Evolutionary conservation across 257 asterid genomes (phyloP).

Genomic region (Solanum chiquidenum): DNA sequence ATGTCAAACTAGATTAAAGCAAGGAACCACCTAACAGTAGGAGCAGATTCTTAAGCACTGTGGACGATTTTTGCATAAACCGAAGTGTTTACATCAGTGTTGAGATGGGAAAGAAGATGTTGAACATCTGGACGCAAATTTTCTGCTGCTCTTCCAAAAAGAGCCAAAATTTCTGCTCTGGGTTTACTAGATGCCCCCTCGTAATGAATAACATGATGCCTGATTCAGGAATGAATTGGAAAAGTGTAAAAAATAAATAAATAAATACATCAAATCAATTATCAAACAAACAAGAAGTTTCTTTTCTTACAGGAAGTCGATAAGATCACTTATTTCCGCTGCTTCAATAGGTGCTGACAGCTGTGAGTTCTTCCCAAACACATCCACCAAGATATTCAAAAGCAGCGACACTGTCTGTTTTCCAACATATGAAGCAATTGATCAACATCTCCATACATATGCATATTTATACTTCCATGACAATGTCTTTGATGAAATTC

Average conservation of each 20-base stretch:
- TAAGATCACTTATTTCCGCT: constrained; percentile 71
- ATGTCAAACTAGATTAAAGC: not conserved
- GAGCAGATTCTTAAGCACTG: constrained; percentile 1
- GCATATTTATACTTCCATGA: not conserved
- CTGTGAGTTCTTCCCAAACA: constrained; percentile 83
- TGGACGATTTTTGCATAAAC: constrained; percentile 59
- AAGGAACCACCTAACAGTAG: not conserved
- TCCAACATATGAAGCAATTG: not conserved
- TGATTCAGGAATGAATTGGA: constrained; percentile 7
- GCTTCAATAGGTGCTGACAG: constrained; percentile 63
- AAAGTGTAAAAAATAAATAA: not conserved
- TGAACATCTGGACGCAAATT: constrained; percentile 73
- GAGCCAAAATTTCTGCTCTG: constrained; percentile 60
- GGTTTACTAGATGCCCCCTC: constrained; percentile 88
- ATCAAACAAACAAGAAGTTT: not conserved
- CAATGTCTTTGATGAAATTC: not conserved
- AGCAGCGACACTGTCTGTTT: constrained; percentile 64
- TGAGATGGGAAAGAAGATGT: constrained; percentile 76
- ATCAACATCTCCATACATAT: not conserved
- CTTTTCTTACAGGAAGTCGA: constrained; percentile 81
- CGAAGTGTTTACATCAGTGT: constrained; percentile 59
- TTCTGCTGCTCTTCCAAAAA: constrained; percentile 79
- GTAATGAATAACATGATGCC: constrained; percentile 83
- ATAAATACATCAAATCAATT: not conserved
- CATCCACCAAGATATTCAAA: constrained; percentile 63